A percentile compares a stretch with the other conserved stretches of the same genome.
phyloP scores from a whole-genome alignment of 768 basidiomycete species.

The Gloeostereum incarnatum region DNA sequence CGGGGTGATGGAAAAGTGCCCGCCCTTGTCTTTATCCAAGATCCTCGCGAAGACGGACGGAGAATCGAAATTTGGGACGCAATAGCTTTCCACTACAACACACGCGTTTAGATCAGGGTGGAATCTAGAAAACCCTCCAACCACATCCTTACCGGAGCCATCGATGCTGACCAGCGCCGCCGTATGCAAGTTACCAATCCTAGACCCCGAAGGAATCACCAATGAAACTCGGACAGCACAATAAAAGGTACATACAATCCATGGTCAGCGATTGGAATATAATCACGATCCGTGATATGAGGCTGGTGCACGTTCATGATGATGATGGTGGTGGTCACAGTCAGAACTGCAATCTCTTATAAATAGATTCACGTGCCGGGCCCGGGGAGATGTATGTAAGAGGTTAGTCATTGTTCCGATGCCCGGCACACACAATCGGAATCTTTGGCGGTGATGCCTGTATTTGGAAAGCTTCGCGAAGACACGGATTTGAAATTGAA shows the following conservation, averaged over 20 bases:
- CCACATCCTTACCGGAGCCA: slow-evolving; percentile 52
- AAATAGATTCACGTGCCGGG: too few relatives aligned
- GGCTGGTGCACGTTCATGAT: slow-evolving; percentile 45
- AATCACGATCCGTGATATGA: slow-evolving; percentile 44
- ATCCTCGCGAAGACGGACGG: slow-evolving; percentile 89
- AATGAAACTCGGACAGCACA: background rate
- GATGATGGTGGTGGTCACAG: too few relatives aligned
- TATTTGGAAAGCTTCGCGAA: too few relatives aligned
- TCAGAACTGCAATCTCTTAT: too few relatives aligned
- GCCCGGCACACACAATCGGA: too few relatives aligned
- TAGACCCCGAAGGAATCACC: slow-evolving; percentile 24
- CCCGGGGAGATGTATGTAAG: too few relatives aligned
- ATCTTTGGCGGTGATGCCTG: too few relatives aligned
- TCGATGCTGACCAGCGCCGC: slow-evolving; percentile 79
- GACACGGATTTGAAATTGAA: too few relatives aligned
- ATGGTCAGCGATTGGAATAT: slow-evolving; percentile 72
- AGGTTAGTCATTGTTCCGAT: too few relatives aligned
- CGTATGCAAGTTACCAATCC: slow-evolving; percentile 78
- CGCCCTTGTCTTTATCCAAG: slow-evolving; percentile 77
- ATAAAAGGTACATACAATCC: slow-evolving; percentile 43
- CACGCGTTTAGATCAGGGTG: too few relatives aligned
- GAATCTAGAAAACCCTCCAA: too few relatives aligned
- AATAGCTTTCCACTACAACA: slow-evolving; percentile 82
- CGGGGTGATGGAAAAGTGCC: slow-evolving; percentile 87
- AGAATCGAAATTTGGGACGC: slow-evolving; percentile 89